Percentiles rank a stretch among this genome's conserved stretches.
Conservation (phyloP, 192 early-diverging fungal genomes). For the Chytriomyces confervae region DNA sequence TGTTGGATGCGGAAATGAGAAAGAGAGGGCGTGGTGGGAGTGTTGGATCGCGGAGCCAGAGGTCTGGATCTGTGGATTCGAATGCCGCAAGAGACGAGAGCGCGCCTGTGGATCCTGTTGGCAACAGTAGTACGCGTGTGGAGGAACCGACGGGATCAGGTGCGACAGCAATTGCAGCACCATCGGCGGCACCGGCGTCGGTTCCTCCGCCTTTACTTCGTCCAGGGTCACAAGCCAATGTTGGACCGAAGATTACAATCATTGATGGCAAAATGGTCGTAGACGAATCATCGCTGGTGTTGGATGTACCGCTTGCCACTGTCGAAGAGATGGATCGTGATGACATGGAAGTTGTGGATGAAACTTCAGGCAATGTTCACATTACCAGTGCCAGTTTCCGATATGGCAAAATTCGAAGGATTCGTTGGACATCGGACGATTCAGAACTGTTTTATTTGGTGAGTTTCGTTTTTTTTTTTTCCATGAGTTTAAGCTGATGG, state of each 20-base stretch:
- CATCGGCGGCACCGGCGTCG: not conserved
- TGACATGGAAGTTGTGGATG: conserved; percentile 32
- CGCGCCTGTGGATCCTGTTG: not conserved
- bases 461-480: too few relatives aligned
- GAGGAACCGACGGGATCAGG: not conserved
- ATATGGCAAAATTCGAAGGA: not conserved
- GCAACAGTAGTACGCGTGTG: not conserved
- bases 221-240: not conserved
- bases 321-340: not conserved
- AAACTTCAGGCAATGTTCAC: conserved; percentile 4
- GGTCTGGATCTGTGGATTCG: not conserved
- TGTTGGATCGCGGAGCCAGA: not conserved
- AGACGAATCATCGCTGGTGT: conserved; percentile 8
- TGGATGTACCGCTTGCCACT: not conserved
- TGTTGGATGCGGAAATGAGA: not conserved
- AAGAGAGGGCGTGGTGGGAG: not conserved
- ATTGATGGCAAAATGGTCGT: conserved; percentile 19
- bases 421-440: conserved; percentile 10
- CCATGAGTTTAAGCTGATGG: too few relatives aligned
- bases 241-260: conserved; percentile 6
- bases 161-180: not conserved
- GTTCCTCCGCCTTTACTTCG: not conserved
- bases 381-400: conserved; percentile 12
- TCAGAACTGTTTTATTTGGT: conserved; percentile 22
- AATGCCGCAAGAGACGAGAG: not conserved